Conservation (phyloP, 164 flowering plant species). For the Stephania japonica region DNA sequence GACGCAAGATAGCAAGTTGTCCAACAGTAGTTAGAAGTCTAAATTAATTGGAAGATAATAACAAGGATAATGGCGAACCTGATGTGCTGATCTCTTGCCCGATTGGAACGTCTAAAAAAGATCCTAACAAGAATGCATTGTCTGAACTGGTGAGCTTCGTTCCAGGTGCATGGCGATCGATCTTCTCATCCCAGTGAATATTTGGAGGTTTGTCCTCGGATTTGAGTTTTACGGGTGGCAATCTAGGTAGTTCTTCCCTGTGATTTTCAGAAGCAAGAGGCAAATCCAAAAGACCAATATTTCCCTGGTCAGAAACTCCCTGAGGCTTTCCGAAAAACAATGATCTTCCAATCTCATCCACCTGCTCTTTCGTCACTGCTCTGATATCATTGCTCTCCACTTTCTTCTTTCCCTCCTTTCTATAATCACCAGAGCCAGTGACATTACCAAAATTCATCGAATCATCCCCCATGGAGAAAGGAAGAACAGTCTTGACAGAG, state of each 20-base stretch:
- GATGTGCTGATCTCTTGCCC: conserved; percentile 80
- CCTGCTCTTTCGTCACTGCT: conserved; percentile 58
- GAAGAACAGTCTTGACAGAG: conserved; percentile 67
- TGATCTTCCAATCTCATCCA: conserved; percentile 73
- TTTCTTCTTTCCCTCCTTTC: conserved; percentile 48
- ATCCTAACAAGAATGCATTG: conserved; percentile 60
- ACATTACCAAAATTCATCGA: conserved; percentile 33
- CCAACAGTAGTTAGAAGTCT: not conserved
- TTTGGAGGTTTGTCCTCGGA: conserved; percentile 65
- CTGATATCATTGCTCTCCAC: conserved; percentile 34
- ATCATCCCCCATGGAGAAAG: conserved; percentile 41
- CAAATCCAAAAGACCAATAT: conserved; percentile 34
- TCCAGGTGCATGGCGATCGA: conserved; percentile 54
- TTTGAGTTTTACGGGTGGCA: conserved; percentile 92
- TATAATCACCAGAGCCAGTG: conserved; percentile 22
- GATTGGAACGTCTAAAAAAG: conserved; percentile 83
- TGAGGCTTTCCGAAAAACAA: conserved; percentile 50
- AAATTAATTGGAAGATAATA: not conserved
- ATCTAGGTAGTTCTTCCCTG: conserved; percentile 75
- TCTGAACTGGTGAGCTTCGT: conserved; percentile 42
- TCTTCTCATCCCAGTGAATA: conserved; percentile 73
- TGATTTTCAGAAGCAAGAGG: conserved; percentile 38
- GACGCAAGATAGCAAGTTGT: not conserved
- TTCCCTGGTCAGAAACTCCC: conserved; percentile 42
- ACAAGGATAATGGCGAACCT: conserved; percentile 36